Percentiles rank a stretch among this genome's conserved stretches.
These are phyloP conservation scores for Cymbopogon citratus DNA, from an alignment of 176 grass and related monocot species.

Conservation along the genomic window DNA sequence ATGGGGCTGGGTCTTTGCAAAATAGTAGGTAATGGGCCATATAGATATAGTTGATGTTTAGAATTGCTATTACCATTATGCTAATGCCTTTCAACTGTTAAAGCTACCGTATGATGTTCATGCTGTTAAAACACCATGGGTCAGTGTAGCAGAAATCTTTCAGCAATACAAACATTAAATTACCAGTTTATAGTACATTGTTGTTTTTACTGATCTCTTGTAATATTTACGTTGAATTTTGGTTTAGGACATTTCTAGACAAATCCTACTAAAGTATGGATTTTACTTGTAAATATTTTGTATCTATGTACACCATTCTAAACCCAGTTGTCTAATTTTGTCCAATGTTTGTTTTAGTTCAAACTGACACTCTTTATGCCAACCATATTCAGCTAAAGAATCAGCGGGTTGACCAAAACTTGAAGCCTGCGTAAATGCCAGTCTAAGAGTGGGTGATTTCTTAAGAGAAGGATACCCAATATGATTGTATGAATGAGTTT, in stretches of 20 bases:
- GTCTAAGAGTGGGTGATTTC: background rate
- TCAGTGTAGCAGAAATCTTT: slow-evolving; percentile 2
- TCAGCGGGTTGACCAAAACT: slow-evolving; percentile 4
- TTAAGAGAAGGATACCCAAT: background rate
- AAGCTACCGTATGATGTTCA: slow-evolving; percentile 10
- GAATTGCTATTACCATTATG: background rate
- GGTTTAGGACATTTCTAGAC: background rate
- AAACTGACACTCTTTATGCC: slow-evolving; percentile 16
- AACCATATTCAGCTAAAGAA: slow-evolving; percentile 42
- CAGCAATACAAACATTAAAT: background rate
- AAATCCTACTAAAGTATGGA: background rate
- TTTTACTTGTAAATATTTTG: background rate
- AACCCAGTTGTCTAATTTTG: background rate
- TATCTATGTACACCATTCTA: background rate
- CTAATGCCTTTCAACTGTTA: background rate
- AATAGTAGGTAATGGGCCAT: background rate
- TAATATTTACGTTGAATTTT: background rate
- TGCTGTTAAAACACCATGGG: background rate
- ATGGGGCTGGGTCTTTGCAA: background rate
- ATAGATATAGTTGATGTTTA: slow-evolving; percentile 1
- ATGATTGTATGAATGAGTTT: background rate
- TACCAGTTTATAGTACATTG: background rate
- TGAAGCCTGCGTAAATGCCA: slow-evolving; percentile 19
- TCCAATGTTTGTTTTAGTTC: slow-evolving; percentile 10
- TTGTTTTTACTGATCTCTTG: background rate